phyloP scores from a whole-genome alignment of 2,329 filamentous ascomycete genomes.

The Colletotrichum nymphaeae region DNA sequence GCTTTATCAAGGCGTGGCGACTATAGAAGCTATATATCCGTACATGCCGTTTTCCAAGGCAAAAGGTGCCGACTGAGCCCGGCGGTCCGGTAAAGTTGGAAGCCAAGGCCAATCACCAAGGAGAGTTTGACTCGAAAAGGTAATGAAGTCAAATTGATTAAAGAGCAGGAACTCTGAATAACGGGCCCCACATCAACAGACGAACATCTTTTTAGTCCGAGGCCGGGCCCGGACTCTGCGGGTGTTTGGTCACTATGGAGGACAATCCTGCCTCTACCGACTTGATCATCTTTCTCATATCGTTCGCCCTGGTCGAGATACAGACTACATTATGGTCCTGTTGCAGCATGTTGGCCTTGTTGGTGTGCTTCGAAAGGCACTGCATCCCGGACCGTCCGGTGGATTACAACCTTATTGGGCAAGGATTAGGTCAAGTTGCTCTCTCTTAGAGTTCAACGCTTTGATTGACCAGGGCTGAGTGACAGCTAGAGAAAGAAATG shows the following conservation, averaged over 20 bases:
- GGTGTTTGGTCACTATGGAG: too few relatives aligned
- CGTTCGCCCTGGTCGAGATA: neutral
- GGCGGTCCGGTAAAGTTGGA: neutral
- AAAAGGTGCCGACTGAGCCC: neutral
- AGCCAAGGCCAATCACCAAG: neutral
- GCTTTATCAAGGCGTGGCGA: neutral
- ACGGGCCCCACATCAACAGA: neutral
- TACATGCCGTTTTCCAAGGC: slow-evolving; percentile 10
- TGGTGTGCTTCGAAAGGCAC: neutral
- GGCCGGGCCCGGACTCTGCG: neutral
- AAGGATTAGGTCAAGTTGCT: slow-evolving; percentile 1
- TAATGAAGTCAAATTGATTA: slow-evolving; percentile 33
- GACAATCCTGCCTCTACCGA: neutral
- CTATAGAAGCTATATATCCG: slow-evolving; percentile 19
- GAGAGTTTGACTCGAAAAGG: slow-evolving; percentile 11
- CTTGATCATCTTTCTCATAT: neutral
- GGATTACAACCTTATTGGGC: neutral
- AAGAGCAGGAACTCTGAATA: neutral
- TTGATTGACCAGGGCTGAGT: neutral
- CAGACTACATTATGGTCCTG: neutral
- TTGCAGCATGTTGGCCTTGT: neutral
- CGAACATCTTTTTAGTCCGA: too few relatives aligned
- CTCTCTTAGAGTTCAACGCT: slow-evolving; percentile 3
- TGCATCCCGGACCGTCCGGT: neutral
- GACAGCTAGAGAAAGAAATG: slow-evolving; percentile 39